phyloP scores from a whole-genome alignment of 2,329 filamentous ascomycete species.

The Pezicula neosporulosa region DNA sequence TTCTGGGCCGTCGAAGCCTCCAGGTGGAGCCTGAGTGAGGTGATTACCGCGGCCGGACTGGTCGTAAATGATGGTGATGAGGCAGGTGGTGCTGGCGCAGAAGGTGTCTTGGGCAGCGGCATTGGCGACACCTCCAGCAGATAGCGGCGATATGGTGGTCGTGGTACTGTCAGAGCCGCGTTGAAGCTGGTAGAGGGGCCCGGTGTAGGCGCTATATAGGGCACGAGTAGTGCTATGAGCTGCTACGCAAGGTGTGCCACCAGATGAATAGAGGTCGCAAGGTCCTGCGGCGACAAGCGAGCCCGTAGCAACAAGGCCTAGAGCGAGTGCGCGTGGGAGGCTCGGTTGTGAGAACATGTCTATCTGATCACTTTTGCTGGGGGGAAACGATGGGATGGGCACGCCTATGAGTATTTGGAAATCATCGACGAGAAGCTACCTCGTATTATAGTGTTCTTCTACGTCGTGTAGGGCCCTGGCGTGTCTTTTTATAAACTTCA shows the following conservation, averaged over 20 bases:
- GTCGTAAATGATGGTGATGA: conserved; percentile 63
- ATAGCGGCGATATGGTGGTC: conserved; percentile 37
- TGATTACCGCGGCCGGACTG: conserved; percentile 61
- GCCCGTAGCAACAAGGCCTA: conserved; percentile 31
- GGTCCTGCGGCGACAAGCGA: conserved; percentile 49
- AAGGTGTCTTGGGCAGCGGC: conserved; percentile 58
- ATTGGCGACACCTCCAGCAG: conserved; percentile 60
- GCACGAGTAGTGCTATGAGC: conserved; percentile 64
- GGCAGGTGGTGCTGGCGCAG: conserved; percentile 56
- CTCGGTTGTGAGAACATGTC: conserved; percentile 29
- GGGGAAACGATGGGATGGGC: too few relatives aligned
- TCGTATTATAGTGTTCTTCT: not conserved
- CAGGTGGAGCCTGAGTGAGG: conserved; percentile 58
- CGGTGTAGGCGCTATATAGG: conserved; percentile 50
- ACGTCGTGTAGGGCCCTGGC: conserved; percentile 1
- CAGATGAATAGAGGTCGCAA: conserved; percentile 58
- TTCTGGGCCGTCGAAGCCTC: conserved; percentile 53
- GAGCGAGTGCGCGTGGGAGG: conserved; percentile 17
- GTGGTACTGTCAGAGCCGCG: conserved; percentile 45
- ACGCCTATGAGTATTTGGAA: conserved; percentile 15
- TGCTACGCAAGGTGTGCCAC: conserved; percentile 59
- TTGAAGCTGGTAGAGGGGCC: conserved; percentile 56
- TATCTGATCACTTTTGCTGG: too few relatives aligned
- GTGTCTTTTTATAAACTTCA: conserved; percentile 5
- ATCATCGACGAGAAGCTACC: conserved; percentile 6